Base-by-base conservation (phyloP, 768 basidiomycete genomes). In the Rubroboletus pulcherrimus region DNA sequence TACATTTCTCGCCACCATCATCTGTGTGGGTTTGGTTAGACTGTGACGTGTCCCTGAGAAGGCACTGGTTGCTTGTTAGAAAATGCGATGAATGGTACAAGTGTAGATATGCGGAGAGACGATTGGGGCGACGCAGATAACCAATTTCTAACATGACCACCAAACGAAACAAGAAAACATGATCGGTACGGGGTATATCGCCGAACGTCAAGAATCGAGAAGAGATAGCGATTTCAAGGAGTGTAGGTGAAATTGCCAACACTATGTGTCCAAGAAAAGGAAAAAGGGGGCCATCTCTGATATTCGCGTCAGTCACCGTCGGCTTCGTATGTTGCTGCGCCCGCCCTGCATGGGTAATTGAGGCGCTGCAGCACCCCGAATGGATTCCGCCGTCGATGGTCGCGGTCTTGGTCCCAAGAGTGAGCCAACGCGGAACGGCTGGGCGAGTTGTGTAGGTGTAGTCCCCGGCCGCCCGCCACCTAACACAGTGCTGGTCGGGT, bases 331-430 rank as follows among this genome's bases (percentile, higher is more conserved):
- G 37, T 14, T 53, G 3, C 56, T 39, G n/a, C 71, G 66, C 21
- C 71, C 61, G 10, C 71, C 70, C 21, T 73, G 70, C 62, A 71
- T 63, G 4, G 70, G 71, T 53, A 71, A 46, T 15, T 69, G 71
- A 48, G 58, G 70, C 11, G 51, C 48, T 35, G 63, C 56, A 2
- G 60, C 31, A 35, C 57, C 57, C 9, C 68, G 61, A 15, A 58
- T 12, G 4, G 69, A 63, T 14, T 57, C 71, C 17, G 52, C 51
- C 0, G 56, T 61, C 21, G 57, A 61, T 7, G 67, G 61, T 14
- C 63, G 62, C 10, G 70, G 69, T 54, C 70, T 65, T 12, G 70
- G 70, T 7, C 70, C 71, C 51, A 73, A 38, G 21, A 71, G 59
- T 6, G 63, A 64, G 30, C 65, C 51, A 21, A 66, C 58, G 4